Percentiles rank a stretch among this genome's conserved stretches.
phyloP scores from a whole-genome alignment of 202 grass and related monocot species.

The Schoenoplectus tabernaemontani region DNA sequence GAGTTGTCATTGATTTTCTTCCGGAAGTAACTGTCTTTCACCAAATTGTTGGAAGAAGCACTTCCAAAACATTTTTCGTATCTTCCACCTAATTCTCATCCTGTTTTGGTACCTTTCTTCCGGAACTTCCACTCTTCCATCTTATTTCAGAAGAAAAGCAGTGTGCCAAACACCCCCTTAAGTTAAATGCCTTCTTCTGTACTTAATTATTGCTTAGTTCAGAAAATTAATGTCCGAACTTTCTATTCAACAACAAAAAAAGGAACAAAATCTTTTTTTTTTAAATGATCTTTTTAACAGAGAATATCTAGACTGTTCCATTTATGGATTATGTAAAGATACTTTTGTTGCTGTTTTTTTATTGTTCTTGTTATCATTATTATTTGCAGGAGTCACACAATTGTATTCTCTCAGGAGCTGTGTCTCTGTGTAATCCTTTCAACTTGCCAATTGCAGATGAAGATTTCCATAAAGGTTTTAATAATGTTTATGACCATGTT shows the following conservation, averaged over 20 bases:
- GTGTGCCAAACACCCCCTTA: too few relatives aligned
- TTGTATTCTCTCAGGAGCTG: slow-evolving; percentile 77
- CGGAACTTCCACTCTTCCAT: too few relatives aligned
- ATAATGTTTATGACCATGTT: slow-evolving; percentile 85
- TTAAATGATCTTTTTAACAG: neutral
- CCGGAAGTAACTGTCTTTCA: too few relatives aligned
- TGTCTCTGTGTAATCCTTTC: slow-evolving; percentile 95
- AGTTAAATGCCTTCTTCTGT: neutral
- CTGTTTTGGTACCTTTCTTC: too few relatives aligned
- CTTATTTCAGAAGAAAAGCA: too few relatives aligned
- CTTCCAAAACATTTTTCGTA: too few relatives aligned
- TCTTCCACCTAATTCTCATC: too few relatives aligned
- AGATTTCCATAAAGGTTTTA: slow-evolving; percentile 96
- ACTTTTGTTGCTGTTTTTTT: neutral
- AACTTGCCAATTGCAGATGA: slow-evolving; percentile 93
- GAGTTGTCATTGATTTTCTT: too few relatives aligned
- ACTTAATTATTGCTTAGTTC: neutral
- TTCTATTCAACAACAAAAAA: neutral
- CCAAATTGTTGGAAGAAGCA: too few relatives aligned
- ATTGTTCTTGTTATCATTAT: neutral
- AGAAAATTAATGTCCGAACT: neutral
- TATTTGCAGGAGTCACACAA: slow-evolving; percentile 57
- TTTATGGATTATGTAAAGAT: neutral
- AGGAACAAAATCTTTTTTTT: neutral
- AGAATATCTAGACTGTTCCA: neutral